phyloP scores from a whole-genome alignment of 352 stramenopile genomes.

The Pythium pectinolyticum region DNA sequence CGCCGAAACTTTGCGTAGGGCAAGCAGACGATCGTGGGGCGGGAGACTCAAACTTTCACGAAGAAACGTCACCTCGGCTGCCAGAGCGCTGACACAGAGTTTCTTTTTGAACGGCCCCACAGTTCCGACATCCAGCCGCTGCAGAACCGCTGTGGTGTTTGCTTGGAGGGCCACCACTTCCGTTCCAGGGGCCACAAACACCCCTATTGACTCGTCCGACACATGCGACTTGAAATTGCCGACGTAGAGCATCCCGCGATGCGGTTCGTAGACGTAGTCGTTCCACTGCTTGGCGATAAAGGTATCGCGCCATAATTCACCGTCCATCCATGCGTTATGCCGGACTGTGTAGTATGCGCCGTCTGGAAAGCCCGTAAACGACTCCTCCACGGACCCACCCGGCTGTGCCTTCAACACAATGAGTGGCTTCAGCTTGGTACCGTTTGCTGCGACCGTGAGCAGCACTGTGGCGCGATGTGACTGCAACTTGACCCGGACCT shows the following conservation, averaged over 20 bases:
- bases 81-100: conserved; percentile 12
- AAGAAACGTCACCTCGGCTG: conserved; percentile 9
- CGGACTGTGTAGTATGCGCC: conserved; percentile 22
- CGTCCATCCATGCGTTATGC: conserved; percentile 33
- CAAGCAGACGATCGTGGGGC: too few relatives aligned
- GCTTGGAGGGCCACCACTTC: conserved; percentile 26
- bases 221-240: conserved; percentile 36
- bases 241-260: conserved; percentile 21
- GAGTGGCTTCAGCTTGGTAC: conserved; percentile 20
- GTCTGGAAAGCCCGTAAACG: conserved; percentile 12
- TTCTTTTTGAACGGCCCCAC: conserved; percentile 34
- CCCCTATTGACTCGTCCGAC: conserved; percentile 15
- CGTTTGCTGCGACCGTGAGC: conserved; percentile 19
- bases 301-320: conserved; percentile 13
- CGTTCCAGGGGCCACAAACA: conserved; percentile 20
- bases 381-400: conserved; percentile 21
- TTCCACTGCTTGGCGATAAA: conserved; percentile 16
- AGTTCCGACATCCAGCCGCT: conserved; percentile 29
- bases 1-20: too few relatives aligned
- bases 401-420: conserved; percentile 26
- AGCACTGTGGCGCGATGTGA: conserved; percentile 21
- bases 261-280: conserved; percentile 1
- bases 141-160: conserved; percentile 27
- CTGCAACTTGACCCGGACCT: conserved; percentile 36
- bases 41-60: conserved; percentile 5